Evolutionary conservation across 495 filamentous ascomycete species (phyloP).

Genomic region (Hyaloscypha bicolor): DNA sequence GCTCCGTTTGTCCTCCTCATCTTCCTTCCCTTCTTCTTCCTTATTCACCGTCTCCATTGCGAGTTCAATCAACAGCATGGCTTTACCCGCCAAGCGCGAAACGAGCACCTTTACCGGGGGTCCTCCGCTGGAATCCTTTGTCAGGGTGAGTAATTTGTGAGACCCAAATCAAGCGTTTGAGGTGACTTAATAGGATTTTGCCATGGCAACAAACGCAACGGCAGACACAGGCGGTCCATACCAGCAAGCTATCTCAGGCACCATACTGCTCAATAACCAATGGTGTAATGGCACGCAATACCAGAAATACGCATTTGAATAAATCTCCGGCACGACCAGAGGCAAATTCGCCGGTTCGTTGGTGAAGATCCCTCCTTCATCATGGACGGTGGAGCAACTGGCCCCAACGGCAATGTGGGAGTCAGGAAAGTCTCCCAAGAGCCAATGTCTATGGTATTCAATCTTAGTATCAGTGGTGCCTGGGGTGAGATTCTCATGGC

Average conservation of each 20-base stretch:
- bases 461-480: constrained; percentile 69
- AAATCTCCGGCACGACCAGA: constrained; percentile 57
- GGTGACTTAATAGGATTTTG: too few relatives aligned
- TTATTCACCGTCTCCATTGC: too few relatives aligned
- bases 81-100: too few relatives aligned
- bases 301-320: constrained; percentile 76
- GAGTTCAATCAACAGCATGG: too few relatives aligned
- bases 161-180: too few relatives aligned
- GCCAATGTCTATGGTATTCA: constrained; percentile 72
- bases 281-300: constrained; percentile 77
- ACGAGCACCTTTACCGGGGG: too few relatives aligned
- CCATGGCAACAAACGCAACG: too few relatives aligned
- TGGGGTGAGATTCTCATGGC: constrained; percentile 62
- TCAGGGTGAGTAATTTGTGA: too few relatives aligned
- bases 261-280: constrained; percentile 71
- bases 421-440: constrained; percentile 67
- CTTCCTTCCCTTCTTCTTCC: too few relatives aligned
- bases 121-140: too few relatives aligned
- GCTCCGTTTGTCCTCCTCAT: too few relatives aligned
- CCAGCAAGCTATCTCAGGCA: constrained; percentile 72
- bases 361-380: constrained; percentile 67
- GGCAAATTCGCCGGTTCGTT: constrained; percentile 69
- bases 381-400: constrained; percentile 65
- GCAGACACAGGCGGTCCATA: constrained; percentile 67
- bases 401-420: constrained; percentile 74